Evolutionary conservation across 1,284 basidiomycete genomes (phyloP), one percentile per base, ranked within the genome.

Genomic region (Heterobasidion occidentale): DNA sequence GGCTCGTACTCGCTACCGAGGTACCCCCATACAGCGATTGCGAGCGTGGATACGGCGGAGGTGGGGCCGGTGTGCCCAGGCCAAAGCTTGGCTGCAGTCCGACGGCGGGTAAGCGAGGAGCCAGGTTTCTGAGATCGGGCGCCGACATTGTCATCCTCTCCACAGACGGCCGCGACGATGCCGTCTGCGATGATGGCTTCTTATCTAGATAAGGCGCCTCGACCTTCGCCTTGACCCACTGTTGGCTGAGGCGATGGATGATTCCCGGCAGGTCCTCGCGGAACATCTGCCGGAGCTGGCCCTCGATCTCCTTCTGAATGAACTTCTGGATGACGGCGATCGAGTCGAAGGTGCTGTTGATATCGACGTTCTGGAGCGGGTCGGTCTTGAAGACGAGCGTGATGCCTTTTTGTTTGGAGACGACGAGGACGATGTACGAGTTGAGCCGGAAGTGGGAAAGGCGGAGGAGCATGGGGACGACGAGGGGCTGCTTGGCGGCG

Each of bases 311-410:
- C 58, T 86, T 83, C 69, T 97, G 95, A 55, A 98, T 92, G 71
- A 95, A 98, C 56, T 92, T 94, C 66, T 98, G 92, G 56, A 99
- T 98, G 60, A 98, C 94, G 52, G 92, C 94, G 60, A 99, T 96
- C 15, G 92, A 94, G 72, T 99, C 97, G 67, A 99, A 99, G 0
- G 96, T 98, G 67, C 90, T 93, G 69, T 90, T 93, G 65, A 99
- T 98, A 67, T 98, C 92, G 55, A 99, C 94, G 64, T 94, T 94
- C 72, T 99, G 95, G 19, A 99, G 81, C 0, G 97, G 97, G 71
- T 99, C 97, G 56, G 98, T 99, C 75, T 99, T 99, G 86, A 99
- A 99, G 27, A 99, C 97, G 50, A 99, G 84, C 0, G 97, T 99
- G 69, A 99, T 98, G 52, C 97, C 97, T 67, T 98, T 98, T 68